A percentile compares a stretch with the other conserved stretches of the same genome.
Evolutionary conservation across 2,329 filamentous ascomycete species (phyloP).

Genomic region (Kalmusia sp.): DNA sequence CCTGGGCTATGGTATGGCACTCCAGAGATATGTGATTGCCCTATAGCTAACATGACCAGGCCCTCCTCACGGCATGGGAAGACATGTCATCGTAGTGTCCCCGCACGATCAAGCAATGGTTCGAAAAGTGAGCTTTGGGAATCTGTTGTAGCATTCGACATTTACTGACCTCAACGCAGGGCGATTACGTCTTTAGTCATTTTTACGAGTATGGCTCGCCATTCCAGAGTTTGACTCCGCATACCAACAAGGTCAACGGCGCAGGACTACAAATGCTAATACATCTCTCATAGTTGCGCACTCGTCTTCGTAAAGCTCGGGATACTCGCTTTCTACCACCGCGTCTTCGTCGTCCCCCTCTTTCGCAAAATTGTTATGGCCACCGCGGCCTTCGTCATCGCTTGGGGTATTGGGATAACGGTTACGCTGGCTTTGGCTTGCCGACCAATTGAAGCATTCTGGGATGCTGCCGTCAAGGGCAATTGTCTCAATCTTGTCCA

Average conservation of each 20-base stretch:
- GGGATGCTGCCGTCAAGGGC: constrained; percentile 35
- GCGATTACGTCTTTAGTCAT: constrained; percentile 44
- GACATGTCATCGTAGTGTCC: constrained; percentile 38
- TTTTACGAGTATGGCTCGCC: too few species aligned
- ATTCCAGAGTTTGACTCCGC: too few species aligned
- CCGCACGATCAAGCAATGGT: constrained; percentile 36
- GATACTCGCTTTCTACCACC: constrained; percentile 44
- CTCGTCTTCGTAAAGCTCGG: constrained; percentile 34
- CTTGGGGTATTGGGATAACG: constrained; percentile 43
- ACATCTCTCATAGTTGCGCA: too few species aligned
- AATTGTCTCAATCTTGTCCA: constrained; percentile 36
- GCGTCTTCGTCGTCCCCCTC: constrained; percentile 37
- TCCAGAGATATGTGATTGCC: not conserved
- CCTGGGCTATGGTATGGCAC: constrained; percentile 32
- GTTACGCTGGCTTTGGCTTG: constrained; percentile 37
- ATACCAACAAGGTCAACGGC: too few species aligned
- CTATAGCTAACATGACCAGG: constrained; percentile 25
- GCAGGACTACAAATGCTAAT: too few species aligned
- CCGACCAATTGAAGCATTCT: constrained; percentile 37
- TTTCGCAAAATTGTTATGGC: constrained; percentile 38
- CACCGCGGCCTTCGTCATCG: constrained; percentile 34
- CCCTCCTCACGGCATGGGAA: constrained; percentile 42
- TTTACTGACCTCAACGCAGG: constrained; percentile 15
- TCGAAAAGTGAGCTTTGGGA: constrained; percentile 24
- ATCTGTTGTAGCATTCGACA: not conserved